These are phyloP conservation scores for Cladosporium sp. DNA, from an alignment of 2,329 filamentous ascomycete genomes.

Conservation along the genomic window DNA sequence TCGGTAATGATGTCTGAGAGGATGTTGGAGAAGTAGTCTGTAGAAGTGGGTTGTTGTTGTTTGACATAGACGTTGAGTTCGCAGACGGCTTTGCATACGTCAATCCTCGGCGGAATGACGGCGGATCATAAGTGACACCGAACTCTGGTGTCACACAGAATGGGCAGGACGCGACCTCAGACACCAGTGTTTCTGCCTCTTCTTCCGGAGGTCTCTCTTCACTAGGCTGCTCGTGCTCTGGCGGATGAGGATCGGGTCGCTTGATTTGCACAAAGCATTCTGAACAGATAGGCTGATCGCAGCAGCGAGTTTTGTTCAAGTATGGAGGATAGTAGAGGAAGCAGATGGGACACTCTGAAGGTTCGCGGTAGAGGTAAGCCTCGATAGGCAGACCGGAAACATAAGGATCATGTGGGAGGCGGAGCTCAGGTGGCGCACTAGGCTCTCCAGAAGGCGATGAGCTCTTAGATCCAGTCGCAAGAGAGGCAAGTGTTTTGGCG, in stretches of 20 bases:
- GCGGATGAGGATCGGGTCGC: slow-evolving; percentile 84
- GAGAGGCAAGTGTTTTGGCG: slow-evolving; percentile 84
- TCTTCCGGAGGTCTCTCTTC: slow-evolving; percentile 43
- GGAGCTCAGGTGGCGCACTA: slow-evolving; percentile 73
- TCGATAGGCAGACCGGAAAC: slow-evolving; percentile 95
- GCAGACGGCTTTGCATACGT: slow-evolving; percentile 57
- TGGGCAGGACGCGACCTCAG: slow-evolving; percentile 87
- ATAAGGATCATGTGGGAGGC: slow-evolving; percentile 77
- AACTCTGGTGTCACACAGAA: slow-evolving; percentile 96
- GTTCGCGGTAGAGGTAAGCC: slow-evolving; percentile 90
- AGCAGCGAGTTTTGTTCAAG: slow-evolving; percentile 91
- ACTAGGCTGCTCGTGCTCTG: slow-evolving; percentile 60
- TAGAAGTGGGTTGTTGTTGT: slow-evolving; percentile 47
- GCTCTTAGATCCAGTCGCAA: slow-evolving; percentile 71
- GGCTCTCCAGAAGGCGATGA: slow-evolving; percentile 59
- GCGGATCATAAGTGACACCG: slow-evolving; percentile 90
- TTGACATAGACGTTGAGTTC: slow-evolving; percentile 38
- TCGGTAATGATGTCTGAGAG: slow-evolving; percentile 54
- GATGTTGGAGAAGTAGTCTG: slow-evolving; percentile 73
- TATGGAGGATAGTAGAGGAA: slow-evolving; percentile 95
- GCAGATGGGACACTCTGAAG: slow-evolving; percentile 90
- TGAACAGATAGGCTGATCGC: slow-evolving; percentile 93
- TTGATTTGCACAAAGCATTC: slow-evolving; percentile 99
- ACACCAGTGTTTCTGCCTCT: slow-evolving; percentile 70
- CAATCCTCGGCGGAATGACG: slow-evolving; percentile 83